Conservation (phyloP, 108 stramenopile genomes). For the Conticribra guillardii region DNA sequence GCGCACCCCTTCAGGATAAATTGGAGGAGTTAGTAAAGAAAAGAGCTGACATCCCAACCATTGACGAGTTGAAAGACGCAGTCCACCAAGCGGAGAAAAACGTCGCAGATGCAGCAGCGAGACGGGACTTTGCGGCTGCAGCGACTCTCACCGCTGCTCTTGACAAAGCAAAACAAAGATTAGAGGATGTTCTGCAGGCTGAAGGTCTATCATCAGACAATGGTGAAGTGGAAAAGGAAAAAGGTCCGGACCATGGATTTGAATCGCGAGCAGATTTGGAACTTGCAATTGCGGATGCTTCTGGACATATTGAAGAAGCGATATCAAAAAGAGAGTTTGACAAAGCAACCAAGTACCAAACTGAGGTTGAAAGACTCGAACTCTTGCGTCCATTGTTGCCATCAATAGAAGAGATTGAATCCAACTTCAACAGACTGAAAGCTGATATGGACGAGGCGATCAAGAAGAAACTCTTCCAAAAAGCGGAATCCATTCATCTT, state of each 20-base stretch:
- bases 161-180: constrained; percentile 58
- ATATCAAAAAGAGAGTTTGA: constrained; percentile 67
- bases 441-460: constrained; percentile 63
- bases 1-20: constrained; percentile 77
- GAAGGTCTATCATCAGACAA: constrained; percentile 28
- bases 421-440: constrained; percentile 42
- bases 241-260: constrained; percentile 29
- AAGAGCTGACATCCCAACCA: constrained; percentile 72
- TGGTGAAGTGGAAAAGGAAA: constrained; percentile 19
- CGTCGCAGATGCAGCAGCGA: constrained; percentile 68
- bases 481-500: constrained; percentile 63
- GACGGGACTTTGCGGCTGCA: constrained; percentile 75
- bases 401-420: constrained; percentile 71
- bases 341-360: constrained; percentile 61
- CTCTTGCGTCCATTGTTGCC: constrained; percentile 67
- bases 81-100: constrained; percentile 60
- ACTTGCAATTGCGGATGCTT: constrained; percentile 52
- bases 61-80: constrained; percentile 70
- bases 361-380: constrained; percentile 65
- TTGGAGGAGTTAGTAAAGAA: constrained; percentile 64
- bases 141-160: constrained; percentile 65
- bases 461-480: constrained; percentile 62
- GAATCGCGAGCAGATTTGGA: constrained; percentile 77
- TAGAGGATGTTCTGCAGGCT: constrained; percentile 54
- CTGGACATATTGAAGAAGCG: constrained; percentile 57